A percentile compares a stretch with the other conserved stretches of the same genome.
phyloP scores from a whole-genome alignment of 345 rosid species.

The Arabidopsis thaliana region TAIR10.1 NC_003070.9:13164001-13164500 shows the following conservation, averaged over 20 bases:
- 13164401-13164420: slow-evolving; percentile 65
- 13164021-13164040: slow-evolving; percentile 60
- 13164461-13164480: slow-evolving; percentile 32
- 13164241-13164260: no score
- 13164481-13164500: neutral
- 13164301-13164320: no score
- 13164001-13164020: slow-evolving; percentile 72
- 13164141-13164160: no score
- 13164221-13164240: no score
- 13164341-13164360: slow-evolving; percentile 12
- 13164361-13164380: slow-evolving; percentile 78
- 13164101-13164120: no score
- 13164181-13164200: no score
- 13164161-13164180: no score
- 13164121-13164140: no score
- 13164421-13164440: slow-evolving; percentile 49
- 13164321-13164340: neutral
- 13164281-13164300: no score
- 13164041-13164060: slow-evolving; percentile 57
- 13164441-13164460: slow-evolving; percentile 36
- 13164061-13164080: slow-evolving; percentile 40
- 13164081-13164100: no score
- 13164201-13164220: no score
- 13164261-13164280: no score
- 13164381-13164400: slow-evolving; percentile 62